Evolutionary conservation across 306 rosid species (phyloP), one percentile per base, ranked within the genome.

Genomic region (Dryas octopetala): DNA sequence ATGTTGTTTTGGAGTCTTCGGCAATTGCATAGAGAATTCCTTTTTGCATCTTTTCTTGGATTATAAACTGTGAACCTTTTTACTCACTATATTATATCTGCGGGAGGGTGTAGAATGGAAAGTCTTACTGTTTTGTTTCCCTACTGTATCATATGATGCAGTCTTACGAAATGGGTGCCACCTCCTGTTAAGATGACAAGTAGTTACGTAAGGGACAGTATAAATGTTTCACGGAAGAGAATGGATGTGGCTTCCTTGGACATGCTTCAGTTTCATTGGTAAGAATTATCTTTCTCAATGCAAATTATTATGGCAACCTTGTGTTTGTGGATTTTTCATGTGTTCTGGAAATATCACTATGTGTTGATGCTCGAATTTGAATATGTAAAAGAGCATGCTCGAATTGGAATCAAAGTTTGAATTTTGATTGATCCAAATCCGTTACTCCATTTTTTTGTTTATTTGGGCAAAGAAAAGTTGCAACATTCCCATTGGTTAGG

Each of bases 231-330:
- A 46, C 85, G 93, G 80, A 94, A 84, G 89, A 94, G 98, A 85
- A 94, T 94, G 98, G 98, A 91, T 65, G 97, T 94, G 68, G 81
- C 87, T 74, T 87, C 97, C 64, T 81, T 95, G 85, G 98, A 95
- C 83, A 95, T 95, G 98, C 98, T 95, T 86, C 98, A 91, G 85
- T 95, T 95, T 77, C 97, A 95, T 85, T 95, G 98, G 98, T 94
- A 87, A 44, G 47, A 23, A 74, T 32, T 32, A 48, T 19, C 60
- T 57, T 57, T 57, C 50, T 58, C 9, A 55, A 17, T 19, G 53
- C 65, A 12, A 45, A 9, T 44, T 13, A 4, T 69, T 4, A 4
- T n/a, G n/a, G 38, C 63, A n/a, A 17, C 44, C 74, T 0, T 51
- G 32, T 52, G 9, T 3, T 0, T 48, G 40, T 40, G 3, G 40